Conservation (phyloP, 2,329 filamentous ascomycete species). For the Cylindrodendrum hubeiense region DNA sequence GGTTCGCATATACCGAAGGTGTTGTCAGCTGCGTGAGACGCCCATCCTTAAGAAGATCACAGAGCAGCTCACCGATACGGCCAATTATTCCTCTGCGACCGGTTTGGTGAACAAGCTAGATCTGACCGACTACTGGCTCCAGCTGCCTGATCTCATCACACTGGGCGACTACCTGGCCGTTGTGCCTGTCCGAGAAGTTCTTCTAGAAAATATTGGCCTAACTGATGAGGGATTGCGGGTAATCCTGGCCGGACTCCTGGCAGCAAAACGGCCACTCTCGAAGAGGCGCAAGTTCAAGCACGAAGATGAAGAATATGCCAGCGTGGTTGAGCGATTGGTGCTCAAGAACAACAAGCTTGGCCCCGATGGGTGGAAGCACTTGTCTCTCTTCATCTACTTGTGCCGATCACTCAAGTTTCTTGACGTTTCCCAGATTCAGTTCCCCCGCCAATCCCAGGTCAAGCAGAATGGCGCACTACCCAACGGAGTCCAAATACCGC, state of each 20-base stretch:
- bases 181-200: constrained; percentile 87
- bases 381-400: constrained; percentile 90
- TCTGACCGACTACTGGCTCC: constrained; percentile 85
- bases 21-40: constrained; percentile 93
- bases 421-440: constrained; percentile 87
- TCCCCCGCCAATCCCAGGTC: constrained; percentile 65
- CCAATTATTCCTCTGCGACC: constrained; percentile 73
- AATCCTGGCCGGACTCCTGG: constrained; percentile 86
- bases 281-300: constrained; percentile 62
- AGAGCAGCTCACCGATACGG: constrained; percentile 82
- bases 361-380: constrained; percentile 89
- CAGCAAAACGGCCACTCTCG: constrained; percentile 76
- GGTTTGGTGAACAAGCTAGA: constrained; percentile 88
- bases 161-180: constrained; percentile 94
- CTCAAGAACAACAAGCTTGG: constrained; percentile 95
- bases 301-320: constrained; percentile 65
- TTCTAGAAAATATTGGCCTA: constrained; percentile 88
- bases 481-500: constrained; percentile 51
- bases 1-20: constrained; percentile 90
- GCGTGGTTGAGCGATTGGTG: constrained; percentile 87
- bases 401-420: constrained; percentile 87
- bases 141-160: constrained; percentile 85
- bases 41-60: constrained; percentile 92
- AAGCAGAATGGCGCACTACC: constrained; percentile 47
- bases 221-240: constrained; percentile 89